A percentile compares a stretch with the other conserved stretches of the same genome.
These are phyloP conservation scores for Tolypocladium amazonense DNA, from an alignment of 2,329 filamentous ascomycete genomes.

Conservation along the genomic window DNA sequence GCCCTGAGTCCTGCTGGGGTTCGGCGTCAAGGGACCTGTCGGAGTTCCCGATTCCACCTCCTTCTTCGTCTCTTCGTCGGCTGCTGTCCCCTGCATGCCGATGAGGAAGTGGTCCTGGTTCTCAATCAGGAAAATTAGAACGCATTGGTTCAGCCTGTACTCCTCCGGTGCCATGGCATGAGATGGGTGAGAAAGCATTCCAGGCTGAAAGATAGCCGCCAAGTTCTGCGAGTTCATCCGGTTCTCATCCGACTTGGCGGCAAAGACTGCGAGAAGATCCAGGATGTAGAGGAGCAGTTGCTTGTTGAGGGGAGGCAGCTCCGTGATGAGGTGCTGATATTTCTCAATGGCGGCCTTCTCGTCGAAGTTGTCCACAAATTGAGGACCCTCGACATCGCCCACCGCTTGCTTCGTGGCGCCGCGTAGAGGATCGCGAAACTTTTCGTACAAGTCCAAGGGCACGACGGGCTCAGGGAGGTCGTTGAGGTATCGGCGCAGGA, in stretches of 20 bases:
- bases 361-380: slow-evolving; percentile 54
- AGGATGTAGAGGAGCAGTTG: slow-evolving; percentile 93
- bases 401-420: slow-evolving; percentile 62
- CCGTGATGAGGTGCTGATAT: slow-evolving; percentile 86
- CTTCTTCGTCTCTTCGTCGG: slow-evolving; percentile 66
- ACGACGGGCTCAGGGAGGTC: slow-evolving; percentile 95
- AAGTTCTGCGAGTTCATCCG: slow-evolving; percentile 94
- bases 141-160: slow-evolving; percentile 91
- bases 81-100: slow-evolving; percentile 96
- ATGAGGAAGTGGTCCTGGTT: slow-evolving; percentile 98
- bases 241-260: slow-evolving; percentile 92
- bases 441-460: slow-evolving; percentile 83
- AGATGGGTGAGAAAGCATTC: slow-evolving; percentile 83
- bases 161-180: slow-evolving; percentile 95
- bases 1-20: slow-evolving; percentile 37
- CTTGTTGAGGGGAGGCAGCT: slow-evolving; percentile 83
- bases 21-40: slow-evolving; percentile 31
- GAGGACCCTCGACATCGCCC: slow-evolving; percentile 55
- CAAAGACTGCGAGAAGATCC: slow-evolving; percentile 90
- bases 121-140: slow-evolving; percentile 94
- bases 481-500: slow-evolving; percentile 89
- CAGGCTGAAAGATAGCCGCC: slow-evolving; percentile 94
- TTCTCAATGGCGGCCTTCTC: slow-evolving; percentile 64
- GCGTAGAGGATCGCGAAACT: slow-evolving; percentile 75
- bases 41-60: slow-evolving; percentile 60